A percentile compares a stretch with the other conserved stretches of the same genome.
These are phyloP conservation scores for Vanilla planifolia DNA, from an alignment of 106 monocot species.

Conservation along the genomic window DNA sequence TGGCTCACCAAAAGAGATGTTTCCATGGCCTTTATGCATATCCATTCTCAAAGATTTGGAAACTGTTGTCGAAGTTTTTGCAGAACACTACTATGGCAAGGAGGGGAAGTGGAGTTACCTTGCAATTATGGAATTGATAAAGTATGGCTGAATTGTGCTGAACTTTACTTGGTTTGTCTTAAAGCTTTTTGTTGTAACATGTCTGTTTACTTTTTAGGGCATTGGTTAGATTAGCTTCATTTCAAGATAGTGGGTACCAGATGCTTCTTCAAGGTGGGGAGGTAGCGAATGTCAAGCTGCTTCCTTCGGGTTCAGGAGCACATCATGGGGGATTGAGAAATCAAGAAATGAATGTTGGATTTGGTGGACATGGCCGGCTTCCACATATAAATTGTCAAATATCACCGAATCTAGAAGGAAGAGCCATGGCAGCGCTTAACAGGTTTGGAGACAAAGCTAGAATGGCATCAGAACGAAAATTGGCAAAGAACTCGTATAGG, in stretches of 20 bases:
- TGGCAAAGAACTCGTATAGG: slow-evolving; percentile 11
- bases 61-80: slow-evolving; percentile 81
- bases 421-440: slow-evolving; percentile 71
- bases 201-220: slow-evolving; percentile 34
- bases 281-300: slow-evolving; percentile 19
- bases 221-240: slow-evolving; percentile 59
- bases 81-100: slow-evolving; percentile 69
- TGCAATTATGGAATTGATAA: slow-evolving; percentile 47
- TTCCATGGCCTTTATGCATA: slow-evolving; percentile 68
- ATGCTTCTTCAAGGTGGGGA: slow-evolving; percentile 95
- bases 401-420: slow-evolving; percentile 46
- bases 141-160: slow-evolving; percentile 37
- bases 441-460: slow-evolving; percentile 75
- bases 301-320: not conserved
- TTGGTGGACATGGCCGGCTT: slow-evolving; percentile 6
- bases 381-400: slow-evolving; percentile 25
- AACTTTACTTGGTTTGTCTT: slow-evolving; percentile 4
- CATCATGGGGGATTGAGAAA: slow-evolving; percentile 5
- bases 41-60: slow-evolving; percentile 76
- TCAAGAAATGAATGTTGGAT: slow-evolving; percentile 18
- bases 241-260: slow-evolving; percentile 74
- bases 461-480: slow-evolving; percentile 31
- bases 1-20: slow-evolving; percentile 12
- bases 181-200: not conserved
- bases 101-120: slow-evolving; percentile 91